Base-by-base conservation (phyloP, 495 filamentous ascomycete genomes). In the Penicillium ucsense region DNA sequence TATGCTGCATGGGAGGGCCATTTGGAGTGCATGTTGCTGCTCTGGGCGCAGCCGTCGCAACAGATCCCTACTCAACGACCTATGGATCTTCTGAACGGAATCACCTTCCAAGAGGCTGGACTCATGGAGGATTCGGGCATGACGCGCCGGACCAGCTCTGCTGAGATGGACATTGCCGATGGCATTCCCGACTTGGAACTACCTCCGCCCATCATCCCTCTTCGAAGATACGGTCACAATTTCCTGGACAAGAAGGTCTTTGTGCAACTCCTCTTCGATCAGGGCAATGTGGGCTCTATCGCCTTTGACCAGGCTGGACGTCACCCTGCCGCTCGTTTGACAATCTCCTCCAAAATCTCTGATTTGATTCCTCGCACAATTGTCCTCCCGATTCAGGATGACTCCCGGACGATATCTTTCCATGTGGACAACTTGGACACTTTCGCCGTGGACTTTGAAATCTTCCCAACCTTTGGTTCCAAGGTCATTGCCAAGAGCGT, bases 1-100 rank as follows among this genome's bases (percentile, higher is more conserved):
- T 97, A 98, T 67, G 94, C 92, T 12, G 89, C 91, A 0, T 98
- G 94, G 94, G 92, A 98, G 72, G 94, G 94, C 1, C 86, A 96
- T 61, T 66, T 95, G 43, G 85, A 91, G 59, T 96, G 91, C 63
- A 96, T 98, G 86, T 78, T 84, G 45, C 77, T 94, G 9, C 80
- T 98, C 12, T 83, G 84, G 56, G 81, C 68, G n/a, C 62, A 66
- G 71, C 40, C 62, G 6, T 56, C 56, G 10, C 49, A 61, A 8
- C 39, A 46, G 7, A 49, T 41, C 4, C 37, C 62, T 2, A 20
- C 59, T 8, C 57, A 60, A 41, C 57, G 63, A 38, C 66, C 70
- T 5, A 48, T 71, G 30, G 63, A 65, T 38, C 48, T 64, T 31
- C 46, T 70, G 37, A 67, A 70, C 43, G 67, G 66, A 6, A 38